A percentile compares a stretch with the other conserved stretches of the same genome.
Evolutionary conservation across 371 early-diverging fungal genomes (phyloP).

Genomic region (Saksenaea vasiformis): DNA sequence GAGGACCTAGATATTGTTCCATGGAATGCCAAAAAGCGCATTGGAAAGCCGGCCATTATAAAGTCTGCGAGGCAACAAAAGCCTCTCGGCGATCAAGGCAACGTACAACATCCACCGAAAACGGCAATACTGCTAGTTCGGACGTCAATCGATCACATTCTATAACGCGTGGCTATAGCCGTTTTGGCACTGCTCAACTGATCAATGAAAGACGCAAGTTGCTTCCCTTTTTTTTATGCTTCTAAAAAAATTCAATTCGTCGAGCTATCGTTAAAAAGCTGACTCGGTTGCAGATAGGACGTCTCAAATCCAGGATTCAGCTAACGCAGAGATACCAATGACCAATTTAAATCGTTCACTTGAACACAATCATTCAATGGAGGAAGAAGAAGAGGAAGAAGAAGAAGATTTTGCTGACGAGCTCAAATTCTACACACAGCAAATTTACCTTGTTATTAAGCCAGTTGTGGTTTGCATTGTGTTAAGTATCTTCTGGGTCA

Average conservation of each 20-base stretch:
- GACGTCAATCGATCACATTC: conserved; percentile 1
- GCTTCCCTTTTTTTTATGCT: neutral
- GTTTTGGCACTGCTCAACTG: conserved; percentile 8
- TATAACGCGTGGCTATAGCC: neutral
- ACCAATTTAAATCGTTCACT: neutral
- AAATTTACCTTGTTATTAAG: conserved; percentile 79
- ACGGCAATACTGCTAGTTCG: neutral
- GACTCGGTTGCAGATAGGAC: conserved; percentile 2
- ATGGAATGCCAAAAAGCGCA: conserved; percentile 66
- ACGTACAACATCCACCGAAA: conserved; percentile 6
- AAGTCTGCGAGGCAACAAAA: conserved; percentile 44
- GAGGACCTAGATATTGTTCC: conserved; percentile 68
- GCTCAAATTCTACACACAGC: conserved; percentile 74
- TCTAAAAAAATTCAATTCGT: neutral
- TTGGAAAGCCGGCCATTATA: conserved; percentile 61
- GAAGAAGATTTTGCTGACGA: conserved; percentile 56
- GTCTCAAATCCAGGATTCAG: neutral
- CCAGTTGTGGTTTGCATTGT: conserved; percentile 79
- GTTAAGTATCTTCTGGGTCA: conserved; percentile 84
- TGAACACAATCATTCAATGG: conserved; percentile 1
- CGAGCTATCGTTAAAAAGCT: neutral
- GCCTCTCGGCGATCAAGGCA: conserved; percentile 25
- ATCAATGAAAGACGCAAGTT: conserved; percentile 18
- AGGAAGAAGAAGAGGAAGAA: conserved; percentile 20
- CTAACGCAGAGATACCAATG: conserved; percentile 14